Evolutionary conservation across 2,329 filamentous ascomycete genomes (phyloP), one percentile per base, ranked within the genome.

Genomic region (Hypoxylon sp.): DNA sequence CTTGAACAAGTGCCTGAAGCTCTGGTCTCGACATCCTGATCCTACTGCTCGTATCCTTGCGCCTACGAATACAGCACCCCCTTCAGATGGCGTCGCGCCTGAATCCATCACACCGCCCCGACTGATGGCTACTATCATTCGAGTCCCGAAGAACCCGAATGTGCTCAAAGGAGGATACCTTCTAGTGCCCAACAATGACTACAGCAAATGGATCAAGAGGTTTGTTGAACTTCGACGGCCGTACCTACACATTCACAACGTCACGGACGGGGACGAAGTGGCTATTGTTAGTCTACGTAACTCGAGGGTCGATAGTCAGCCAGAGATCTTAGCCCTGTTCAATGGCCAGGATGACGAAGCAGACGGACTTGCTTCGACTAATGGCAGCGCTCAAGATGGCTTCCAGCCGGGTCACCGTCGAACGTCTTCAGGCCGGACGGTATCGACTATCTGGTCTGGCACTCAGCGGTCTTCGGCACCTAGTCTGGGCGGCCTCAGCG

Each of bases 191-290:
- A 92, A 92, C 70, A 88, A 87, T 52, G 88, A 91, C 50, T 91
- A 88, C 29, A 90, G 88, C 18, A 86, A 89, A 60, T 99, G 95
- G 95, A 84, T 95, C 23, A 91, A 93, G 67, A 88, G 94, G 37
- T 98, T 96, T 70, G 91, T 97, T 46, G 95, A 99, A 76, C 83
- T 99, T 23, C 86, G 95, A 26, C 84, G 90, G 48, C 95, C 95
- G 0, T 99, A 98, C 72, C 81, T 99, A 49, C 92, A 98, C 74
- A 85, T 99, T 29, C 91, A 98, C 76, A 90, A 86, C 20, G 88
- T 89, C 0, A 86, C 88, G 0, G 90, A 96, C 35, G 93, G 94
- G 15, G 95, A 98, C 67, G 94, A 97, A 74, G 83, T 97, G 41
- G 91, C 89, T 50, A 88, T 95, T 8, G 91, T 98, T 67, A 96